Evolutionary conservation across 1,139 yeast species (phyloP).

Genomic region (Geotrichum phurueaensis): DNA sequence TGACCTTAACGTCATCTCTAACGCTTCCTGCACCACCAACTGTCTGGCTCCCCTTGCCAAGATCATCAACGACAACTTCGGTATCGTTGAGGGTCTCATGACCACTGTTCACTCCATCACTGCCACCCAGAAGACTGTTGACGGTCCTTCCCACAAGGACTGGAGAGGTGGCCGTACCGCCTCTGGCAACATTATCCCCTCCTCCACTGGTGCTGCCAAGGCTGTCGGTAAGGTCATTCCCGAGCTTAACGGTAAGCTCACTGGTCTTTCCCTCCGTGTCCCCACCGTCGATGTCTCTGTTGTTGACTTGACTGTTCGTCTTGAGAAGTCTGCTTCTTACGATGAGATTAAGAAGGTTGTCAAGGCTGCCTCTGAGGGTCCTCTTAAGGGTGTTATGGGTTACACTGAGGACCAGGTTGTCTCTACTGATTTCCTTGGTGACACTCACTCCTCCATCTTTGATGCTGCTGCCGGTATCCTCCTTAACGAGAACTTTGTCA

Average conservation of each 20-base stretch:
- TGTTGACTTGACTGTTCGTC: conserved; percentile 65
- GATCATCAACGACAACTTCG: conserved; percentile 72
- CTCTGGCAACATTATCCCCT: conserved; percentile 83
- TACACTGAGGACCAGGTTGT: conserved; percentile 86
- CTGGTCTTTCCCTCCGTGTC: conserved; percentile 85
- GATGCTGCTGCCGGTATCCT: conserved; percentile 83
- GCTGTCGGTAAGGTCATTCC: conserved; percentile 91
- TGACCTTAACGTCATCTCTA: conserved; percentile 67
- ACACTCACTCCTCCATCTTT: conserved; percentile 71
- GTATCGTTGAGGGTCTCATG: conserved; percentile 83
- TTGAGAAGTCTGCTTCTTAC: conserved; percentile 63
- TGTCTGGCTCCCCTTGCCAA: conserved; percentile 87
- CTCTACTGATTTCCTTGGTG: conserved; percentile 77
- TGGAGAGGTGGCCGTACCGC: conserved; percentile 96
- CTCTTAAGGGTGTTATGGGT: conserved; percentile 68
- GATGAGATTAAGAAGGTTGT: conserved; percentile 69
- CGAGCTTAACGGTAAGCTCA: conserved; percentile 78
- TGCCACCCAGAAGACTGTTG: conserved; percentile 87
- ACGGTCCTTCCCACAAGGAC: conserved; percentile 90
- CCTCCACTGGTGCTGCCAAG: conserved; percentile 90
- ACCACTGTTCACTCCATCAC: conserved; percentile 88
- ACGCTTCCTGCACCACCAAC: conserved; percentile 89
- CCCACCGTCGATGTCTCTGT: conserved; percentile 85
- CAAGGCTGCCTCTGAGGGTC: conserved; percentile 59
- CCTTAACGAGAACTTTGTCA: conserved; percentile 75